Evolutionary conservation across 2,329 filamentous ascomycete species (phyloP).

Genomic region (Diplodia mutila): DNA sequence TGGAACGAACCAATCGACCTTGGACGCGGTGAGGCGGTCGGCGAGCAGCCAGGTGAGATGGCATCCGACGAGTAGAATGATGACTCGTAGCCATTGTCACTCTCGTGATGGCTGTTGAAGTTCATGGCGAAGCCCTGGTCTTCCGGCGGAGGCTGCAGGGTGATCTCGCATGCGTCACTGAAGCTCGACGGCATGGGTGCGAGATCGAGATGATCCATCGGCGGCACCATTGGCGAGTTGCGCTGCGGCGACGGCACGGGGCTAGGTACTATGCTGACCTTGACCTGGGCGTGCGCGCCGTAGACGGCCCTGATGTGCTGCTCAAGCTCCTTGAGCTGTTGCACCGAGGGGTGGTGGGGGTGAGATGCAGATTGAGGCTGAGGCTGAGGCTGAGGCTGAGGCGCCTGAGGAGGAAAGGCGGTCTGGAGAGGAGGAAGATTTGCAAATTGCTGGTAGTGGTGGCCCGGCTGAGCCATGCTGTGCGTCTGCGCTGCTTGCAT

Average conservation of each 20-base stretch:
- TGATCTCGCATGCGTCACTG: constrained; percentile 55
- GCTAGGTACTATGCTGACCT: constrained; percentile 58
- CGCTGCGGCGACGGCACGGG: constrained; percentile 54
- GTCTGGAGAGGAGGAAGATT: constrained; percentile 18
- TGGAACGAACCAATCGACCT: constrained; percentile 41
- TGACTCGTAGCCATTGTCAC: constrained; percentile 53
- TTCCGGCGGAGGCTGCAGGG: constrained; percentile 46
- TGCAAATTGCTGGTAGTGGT: constrained; percentile 43
- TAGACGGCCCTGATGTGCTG: constrained; percentile 51
- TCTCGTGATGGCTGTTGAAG: constrained; percentile 45
- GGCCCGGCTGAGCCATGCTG: constrained; percentile 79
- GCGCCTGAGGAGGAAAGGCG: constrained; percentile 31
- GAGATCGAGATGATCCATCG: constrained; percentile 54
- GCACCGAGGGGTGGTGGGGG: constrained; percentile 42
- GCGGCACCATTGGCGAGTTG: constrained; percentile 35
- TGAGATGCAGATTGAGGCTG: constrained; percentile 40
- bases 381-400: constrained; percentile 34
- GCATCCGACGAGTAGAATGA: constrained; percentile 57
- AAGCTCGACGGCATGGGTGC: constrained; percentile 63
- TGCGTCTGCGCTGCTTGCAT: constrained; percentile 91
- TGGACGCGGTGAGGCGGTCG: constrained; percentile 42
- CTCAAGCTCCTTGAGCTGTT: constrained; percentile 48
- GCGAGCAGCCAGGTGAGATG: constrained; percentile 48
- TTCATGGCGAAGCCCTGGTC: constrained; percentile 37
- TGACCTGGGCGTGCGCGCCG: constrained; percentile 46